phyloP scores from a whole-genome alignment of 352 stramenopile species.

The Pythium brachiatum region DNA sequence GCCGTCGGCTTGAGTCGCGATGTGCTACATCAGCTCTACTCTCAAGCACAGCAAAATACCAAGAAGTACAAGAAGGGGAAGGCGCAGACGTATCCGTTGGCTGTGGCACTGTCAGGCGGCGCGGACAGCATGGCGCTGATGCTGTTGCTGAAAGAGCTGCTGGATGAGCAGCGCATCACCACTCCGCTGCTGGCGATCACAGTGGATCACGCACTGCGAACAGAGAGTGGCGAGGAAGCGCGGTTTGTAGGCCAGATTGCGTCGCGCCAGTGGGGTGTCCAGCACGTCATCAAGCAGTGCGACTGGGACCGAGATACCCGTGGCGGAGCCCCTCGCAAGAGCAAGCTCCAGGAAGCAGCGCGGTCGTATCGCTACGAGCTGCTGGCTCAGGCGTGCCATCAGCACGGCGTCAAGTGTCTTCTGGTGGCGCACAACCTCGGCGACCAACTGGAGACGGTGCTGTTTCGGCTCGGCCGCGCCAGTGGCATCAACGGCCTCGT shows the following conservation, averaged over 20 bases:
- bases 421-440: constrained; percentile 80
- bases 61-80: neutral
- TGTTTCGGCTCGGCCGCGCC: constrained; percentile 72
- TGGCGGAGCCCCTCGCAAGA: constrained; percentile 35
- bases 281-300: constrained; percentile 50
- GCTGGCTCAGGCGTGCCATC: constrained; percentile 44
- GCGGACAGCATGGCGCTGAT: constrained; percentile 82
- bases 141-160: constrained; percentile 66
- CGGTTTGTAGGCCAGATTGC: constrained; percentile 47
- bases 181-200: constrained; percentile 77
- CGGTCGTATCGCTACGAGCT: constrained; percentile 67
- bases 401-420: constrained; percentile 56
- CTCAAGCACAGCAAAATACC: neutral
- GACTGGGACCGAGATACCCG: constrained; percentile 36
- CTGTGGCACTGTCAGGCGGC: constrained; percentile 72
- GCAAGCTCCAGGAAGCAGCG: constrained; percentile 76
- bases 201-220: constrained; percentile 70
- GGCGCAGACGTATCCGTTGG: constrained; percentile 43
- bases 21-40: neutral
- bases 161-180: constrained; percentile 41
- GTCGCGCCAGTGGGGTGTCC: constrained; percentile 36
- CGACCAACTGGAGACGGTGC: constrained; percentile 78
- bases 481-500: constrained; percentile 77
- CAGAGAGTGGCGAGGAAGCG: constrained; percentile 65
- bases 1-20: neutral